phyloP scores from a whole-genome alignment of 208 protist genomes.

The Trichomonas vaginalis region DNA sequence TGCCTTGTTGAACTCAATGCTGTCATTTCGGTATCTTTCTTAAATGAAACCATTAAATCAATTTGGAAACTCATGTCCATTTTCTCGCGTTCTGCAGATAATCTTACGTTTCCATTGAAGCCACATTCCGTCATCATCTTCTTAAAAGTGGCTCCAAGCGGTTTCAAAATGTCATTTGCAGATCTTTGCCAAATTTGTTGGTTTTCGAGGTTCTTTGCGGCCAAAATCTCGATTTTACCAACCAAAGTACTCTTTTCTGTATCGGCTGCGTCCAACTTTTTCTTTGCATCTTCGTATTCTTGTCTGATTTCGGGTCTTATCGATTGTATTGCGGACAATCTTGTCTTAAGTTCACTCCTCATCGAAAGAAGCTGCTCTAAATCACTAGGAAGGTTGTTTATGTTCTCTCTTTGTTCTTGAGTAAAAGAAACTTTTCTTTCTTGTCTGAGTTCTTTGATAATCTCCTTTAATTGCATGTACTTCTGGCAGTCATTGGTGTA shows the following conservation, averaged over 20 bases:
- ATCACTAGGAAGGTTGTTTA: neutral
- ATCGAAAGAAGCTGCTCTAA: neutral
- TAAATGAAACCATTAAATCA: neutral
- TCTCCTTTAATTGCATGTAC: neutral
- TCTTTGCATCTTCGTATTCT: neutral
- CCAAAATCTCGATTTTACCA: neutral
- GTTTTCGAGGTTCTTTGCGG: neutral
- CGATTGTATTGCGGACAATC: neutral
- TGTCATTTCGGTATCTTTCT: neutral
- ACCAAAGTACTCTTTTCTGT: neutral
- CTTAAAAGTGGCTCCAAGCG: neutral
- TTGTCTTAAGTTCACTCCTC: neutral
- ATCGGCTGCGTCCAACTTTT: neutral
- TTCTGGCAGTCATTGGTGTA: neutral
- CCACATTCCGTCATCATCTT: neutral
- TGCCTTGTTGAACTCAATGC: slow-evolving; percentile 17
- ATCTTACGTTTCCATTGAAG: neutral
- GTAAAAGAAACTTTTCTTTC: neutral
- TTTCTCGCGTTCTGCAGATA: neutral
- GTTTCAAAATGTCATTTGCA: neutral
- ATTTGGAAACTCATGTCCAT: neutral
- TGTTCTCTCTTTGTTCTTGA: neutral
- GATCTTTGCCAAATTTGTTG: neutral
- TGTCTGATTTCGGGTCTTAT: neutral
- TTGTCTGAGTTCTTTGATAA: neutral